Percentiles rank a stretch among this genome's conserved stretches.
phyloP scores from a whole-genome alignment of 768 basidiomycete species.

The Sarcodon sp. region DNA sequence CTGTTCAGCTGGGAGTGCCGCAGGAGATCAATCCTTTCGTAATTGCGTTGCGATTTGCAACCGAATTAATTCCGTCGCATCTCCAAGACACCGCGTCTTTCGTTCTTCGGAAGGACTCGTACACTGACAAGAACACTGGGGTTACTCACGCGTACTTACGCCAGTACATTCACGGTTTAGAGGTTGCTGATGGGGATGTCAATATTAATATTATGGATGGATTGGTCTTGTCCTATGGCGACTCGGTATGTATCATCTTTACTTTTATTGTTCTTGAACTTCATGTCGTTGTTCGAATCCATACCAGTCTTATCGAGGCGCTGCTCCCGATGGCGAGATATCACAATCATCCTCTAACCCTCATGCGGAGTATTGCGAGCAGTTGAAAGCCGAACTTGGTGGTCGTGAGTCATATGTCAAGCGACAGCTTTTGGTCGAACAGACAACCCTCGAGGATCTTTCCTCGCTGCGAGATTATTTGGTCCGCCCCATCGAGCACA shows the following conservation, averaged over 20 bases:
- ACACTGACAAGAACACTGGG: constrained; percentile 78
- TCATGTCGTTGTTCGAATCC: not conserved
- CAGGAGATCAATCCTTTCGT: constrained; percentile 35
- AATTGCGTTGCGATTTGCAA: constrained; percentile 53
- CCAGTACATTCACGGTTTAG: constrained; percentile 75
- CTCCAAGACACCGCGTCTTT: constrained; percentile 27
- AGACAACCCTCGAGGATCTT: constrained; percentile 18
- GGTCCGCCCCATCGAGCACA: constrained; percentile 25
- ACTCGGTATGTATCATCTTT: constrained; percentile 45
- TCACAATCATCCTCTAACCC: constrained; percentile 16
- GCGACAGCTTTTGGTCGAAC: constrained; percentile 12
- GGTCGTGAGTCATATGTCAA: constrained; percentile 16
- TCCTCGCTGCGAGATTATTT: constrained; percentile 8
- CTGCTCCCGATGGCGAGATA: constrained; percentile 22
- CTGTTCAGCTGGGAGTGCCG: constrained; percentile 7
- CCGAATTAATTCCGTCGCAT: constrained; percentile 29
- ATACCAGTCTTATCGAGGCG: constrained; percentile 65
- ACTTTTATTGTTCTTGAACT: not conserved
- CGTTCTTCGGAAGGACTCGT: constrained; percentile 68
- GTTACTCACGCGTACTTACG: constrained; percentile 82
- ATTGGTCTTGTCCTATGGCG: constrained; percentile 73
- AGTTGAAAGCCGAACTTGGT: constrained; percentile 24
- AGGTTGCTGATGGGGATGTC: constrained; percentile 84
- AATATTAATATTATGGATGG: constrained; percentile 89
- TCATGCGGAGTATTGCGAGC: constrained; percentile 41